Evolutionary conservation across 2,329 filamentous ascomycete species (phyloP).

Genomic region (Dothideomycetidae sp.): DNA sequence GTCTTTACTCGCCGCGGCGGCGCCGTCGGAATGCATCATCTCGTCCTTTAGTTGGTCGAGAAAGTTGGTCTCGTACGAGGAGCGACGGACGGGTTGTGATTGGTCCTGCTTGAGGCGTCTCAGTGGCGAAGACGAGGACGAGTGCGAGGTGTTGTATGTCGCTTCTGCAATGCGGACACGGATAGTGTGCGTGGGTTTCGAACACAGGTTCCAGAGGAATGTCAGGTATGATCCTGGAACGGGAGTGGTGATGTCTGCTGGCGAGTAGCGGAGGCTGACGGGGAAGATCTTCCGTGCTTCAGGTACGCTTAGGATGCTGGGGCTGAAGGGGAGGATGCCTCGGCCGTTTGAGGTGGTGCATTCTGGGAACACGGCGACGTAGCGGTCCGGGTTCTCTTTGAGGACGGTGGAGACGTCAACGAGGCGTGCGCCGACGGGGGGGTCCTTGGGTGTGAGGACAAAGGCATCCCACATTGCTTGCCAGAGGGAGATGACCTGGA

Average conservation of each 20-base stretch:
- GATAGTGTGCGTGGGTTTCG: constrained; percentile 74
- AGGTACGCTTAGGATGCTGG: constrained; percentile 55
- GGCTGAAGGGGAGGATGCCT: constrained; percentile 72
- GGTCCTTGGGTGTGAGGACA: constrained; percentile 38
- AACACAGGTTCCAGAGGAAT: constrained; percentile 79
- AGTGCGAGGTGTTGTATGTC: constrained; percentile 32
- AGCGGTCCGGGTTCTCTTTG: constrained; percentile 52
- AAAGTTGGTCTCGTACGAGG: constrained; percentile 31
- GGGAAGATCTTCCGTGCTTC: constrained; percentile 68
- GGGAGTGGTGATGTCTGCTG: constrained; percentile 80
- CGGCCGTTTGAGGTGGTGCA: constrained; percentile 88
- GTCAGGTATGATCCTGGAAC: constrained; percentile 56
- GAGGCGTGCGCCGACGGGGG: constrained; percentile 35
- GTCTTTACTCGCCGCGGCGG: constrained; percentile 14
- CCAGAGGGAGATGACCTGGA: constrained; percentile 64
- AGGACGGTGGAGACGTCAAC: constrained; percentile 51
- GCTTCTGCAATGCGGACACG: constrained; percentile 78
- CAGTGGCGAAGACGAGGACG: constrained; percentile 6
- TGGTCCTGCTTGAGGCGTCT: constrained; percentile 16
- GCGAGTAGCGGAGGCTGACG: constrained; percentile 76
- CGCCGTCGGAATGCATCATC: constrained; percentile 16
- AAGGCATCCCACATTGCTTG: constrained; percentile 63
- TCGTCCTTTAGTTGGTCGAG: constrained; percentile 30
- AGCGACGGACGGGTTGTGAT: constrained; percentile 13
- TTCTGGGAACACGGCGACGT: constrained; percentile 83